Conservation (phyloP, 2,329 filamentous ascomycete species). For the Fusarium buxicola region DNA sequence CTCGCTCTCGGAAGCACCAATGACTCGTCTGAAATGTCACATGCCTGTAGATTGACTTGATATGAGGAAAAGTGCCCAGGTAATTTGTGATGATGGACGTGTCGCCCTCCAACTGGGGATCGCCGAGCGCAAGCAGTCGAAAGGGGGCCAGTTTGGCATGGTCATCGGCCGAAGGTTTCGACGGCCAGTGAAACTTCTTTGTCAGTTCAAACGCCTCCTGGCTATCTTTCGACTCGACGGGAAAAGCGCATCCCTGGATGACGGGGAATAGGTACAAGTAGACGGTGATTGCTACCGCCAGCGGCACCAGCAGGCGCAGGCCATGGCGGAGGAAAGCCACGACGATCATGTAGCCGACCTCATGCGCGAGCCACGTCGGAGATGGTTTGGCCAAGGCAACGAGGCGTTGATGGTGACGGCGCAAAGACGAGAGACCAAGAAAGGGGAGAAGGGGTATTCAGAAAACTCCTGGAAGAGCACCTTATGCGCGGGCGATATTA, state of each 20-base stretch:
- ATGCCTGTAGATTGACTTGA: constrained; percentile 60
- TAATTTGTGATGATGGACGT: constrained; percentile 77
- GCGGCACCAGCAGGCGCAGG: constrained; percentile 65
- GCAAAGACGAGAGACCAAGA: constrained; percentile 14
- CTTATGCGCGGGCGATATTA: constrained; percentile 1
- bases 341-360: constrained; percentile 62
- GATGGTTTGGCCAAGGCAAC: constrained; percentile 12
- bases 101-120: constrained; percentile 94
- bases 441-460: constrained; percentile 23
- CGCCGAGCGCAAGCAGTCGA: constrained; percentile 86
- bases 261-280: constrained; percentile 92
- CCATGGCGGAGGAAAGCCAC: constrained; percentile 66
- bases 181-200: constrained; percentile 57
- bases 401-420: constrained; percentile 21
- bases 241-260: constrained; percentile 85
- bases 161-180: constrained; percentile 38
- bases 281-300: constrained; percentile 76
- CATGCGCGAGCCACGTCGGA: constrained; percentile 48
- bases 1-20: constrained; percentile 61
- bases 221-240: constrained; percentile 59
- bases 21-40: constrained; percentile 60
- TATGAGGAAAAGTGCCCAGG: constrained; percentile 65
- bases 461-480: constrained; percentile 12
- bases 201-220: constrained; percentile 51
- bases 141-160: constrained; percentile 72